Conservation (phyloP, 768 basidiomycete genomes). For the Leucosporidium scottii region DNA sequence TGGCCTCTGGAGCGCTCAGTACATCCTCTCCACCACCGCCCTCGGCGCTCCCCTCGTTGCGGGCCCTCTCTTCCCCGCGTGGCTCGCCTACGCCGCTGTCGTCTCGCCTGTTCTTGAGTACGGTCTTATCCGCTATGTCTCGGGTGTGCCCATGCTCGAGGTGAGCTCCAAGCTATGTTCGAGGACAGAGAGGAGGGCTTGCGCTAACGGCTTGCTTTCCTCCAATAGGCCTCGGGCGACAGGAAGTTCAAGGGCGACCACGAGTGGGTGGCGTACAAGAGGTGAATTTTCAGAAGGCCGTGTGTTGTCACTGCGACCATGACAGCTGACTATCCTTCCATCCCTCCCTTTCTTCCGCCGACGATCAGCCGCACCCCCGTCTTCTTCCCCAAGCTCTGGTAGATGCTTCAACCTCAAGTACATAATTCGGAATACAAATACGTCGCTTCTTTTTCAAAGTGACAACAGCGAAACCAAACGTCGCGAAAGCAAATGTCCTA, state of each 20-base stretch:
- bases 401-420: background rate
- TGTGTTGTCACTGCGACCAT: background rate
- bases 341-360: background rate
- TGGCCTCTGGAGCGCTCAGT: slow-evolving; percentile 62
- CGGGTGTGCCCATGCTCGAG: slow-evolving; percentile 68
- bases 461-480: too few relatives aligned
- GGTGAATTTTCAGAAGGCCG: slow-evolving; percentile 39
- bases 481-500: too few relatives aligned
- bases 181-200: background rate
- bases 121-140: slow-evolving; percentile 51
- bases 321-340: background rate
- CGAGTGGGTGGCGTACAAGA: slow-evolving; percentile 57
- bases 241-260: slow-evolving; percentile 54
- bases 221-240: slow-evolving; percentile 42
- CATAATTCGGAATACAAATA: background rate
- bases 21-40: slow-evolving; percentile 52
- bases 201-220: too few relatives aligned
- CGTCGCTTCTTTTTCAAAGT: too few relatives aligned
- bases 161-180: slow-evolving; percentile 26
- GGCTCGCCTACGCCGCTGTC: slow-evolving; percentile 45
- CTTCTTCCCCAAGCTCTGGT: slow-evolving; percentile 19
- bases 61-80: slow-evolving; percentile 13
- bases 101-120: slow-evolving; percentile 61
- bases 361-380: background rate
- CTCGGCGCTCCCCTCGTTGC: slow-evolving; percentile 46